These are phyloP conservation scores for Ciborinia camelliae DNA, from an alignment of 2,329 filamentous ascomycete genomes.

Conservation along the genomic window DNA sequence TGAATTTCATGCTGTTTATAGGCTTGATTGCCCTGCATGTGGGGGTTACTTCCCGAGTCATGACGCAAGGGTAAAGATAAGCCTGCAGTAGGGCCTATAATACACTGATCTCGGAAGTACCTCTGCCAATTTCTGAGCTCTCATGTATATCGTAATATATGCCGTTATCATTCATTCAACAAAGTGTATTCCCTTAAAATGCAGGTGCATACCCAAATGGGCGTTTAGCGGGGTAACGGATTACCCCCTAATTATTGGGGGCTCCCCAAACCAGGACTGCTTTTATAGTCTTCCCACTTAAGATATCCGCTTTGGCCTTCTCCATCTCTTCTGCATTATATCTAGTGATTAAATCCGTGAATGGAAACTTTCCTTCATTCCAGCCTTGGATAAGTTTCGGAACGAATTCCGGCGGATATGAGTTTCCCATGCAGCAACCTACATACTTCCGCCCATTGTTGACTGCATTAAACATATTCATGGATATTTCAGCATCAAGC, in stretches of 20 bases:
- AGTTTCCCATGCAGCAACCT: constrained; percentile 28
- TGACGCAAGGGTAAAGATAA: not conserved
- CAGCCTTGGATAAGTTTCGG: constrained; percentile 24
- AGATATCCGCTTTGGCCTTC: constrained; percentile 23
- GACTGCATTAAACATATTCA: constrained; percentile 25
- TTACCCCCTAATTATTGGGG: constrained; percentile 17
- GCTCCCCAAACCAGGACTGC: constrained; percentile 15
- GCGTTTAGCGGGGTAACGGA: not conserved
- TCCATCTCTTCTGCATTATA: constrained; percentile 27
- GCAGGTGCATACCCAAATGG: too few species aligned
- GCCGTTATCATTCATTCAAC: not conserved
- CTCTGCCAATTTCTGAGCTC: not conserved
- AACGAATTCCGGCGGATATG: constrained; percentile 29
- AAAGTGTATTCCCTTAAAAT: not conserved
- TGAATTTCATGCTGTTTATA: not conserved
- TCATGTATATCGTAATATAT: not conserved
- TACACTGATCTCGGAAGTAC: not conserved
- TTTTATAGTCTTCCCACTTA: constrained; percentile 27
- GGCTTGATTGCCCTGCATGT: constrained; percentile 4
- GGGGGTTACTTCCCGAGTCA: not conserved
- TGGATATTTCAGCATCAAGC: constrained; percentile 20
- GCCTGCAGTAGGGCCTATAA: not conserved
- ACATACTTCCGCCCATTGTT: constrained; percentile 25
- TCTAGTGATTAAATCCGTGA: constrained; percentile 26
- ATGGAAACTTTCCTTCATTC: constrained; percentile 26